These are phyloP conservation scores for Elymus sibiricus DNA, from an alignment of 176 grass and related monocot genomes.

Conservation along the genomic window DNA sequence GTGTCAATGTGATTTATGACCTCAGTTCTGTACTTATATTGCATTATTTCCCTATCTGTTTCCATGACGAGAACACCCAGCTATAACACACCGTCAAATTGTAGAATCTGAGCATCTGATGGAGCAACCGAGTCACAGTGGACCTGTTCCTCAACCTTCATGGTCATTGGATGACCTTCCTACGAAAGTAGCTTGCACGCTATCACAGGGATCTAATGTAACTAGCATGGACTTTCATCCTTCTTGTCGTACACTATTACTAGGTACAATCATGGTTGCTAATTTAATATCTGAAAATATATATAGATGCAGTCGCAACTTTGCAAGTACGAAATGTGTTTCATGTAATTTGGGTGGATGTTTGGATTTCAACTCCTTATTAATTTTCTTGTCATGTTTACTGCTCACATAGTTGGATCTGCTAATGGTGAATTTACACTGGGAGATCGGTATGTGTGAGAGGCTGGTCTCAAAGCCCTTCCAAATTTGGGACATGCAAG, in stretches of 20 bases:
- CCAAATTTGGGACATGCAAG: constrained; percentile 63
- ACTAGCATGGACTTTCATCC: constrained; percentile 99
- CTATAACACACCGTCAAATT: constrained; percentile 88
- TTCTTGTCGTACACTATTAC: constrained; percentile 65
- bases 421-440: constrained; percentile 86
- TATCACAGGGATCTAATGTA: constrained; percentile 77
- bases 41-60: constrained; percentile 31
- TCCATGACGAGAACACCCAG: constrained; percentile 60
- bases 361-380: not conserved
- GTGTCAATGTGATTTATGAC: constrained; percentile 23
- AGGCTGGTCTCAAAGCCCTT: constrained; percentile 74
- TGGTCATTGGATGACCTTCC: constrained; percentile 89
- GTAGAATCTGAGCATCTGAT: constrained; percentile 89
- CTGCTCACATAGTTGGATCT: constrained; percentile 60
- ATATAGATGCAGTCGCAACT: not conserved
- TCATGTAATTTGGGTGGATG: constrained; percentile 6
- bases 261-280: constrained; percentile 50
- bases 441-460: constrained; percentile 69
- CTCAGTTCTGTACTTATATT: constrained; percentile 1
- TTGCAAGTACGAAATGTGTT: not conserved
- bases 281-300: constrained; percentile 6
- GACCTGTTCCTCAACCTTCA: constrained; percentile 56
- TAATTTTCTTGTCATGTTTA: constrained; percentile 13
- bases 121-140: constrained; percentile 67
- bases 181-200: constrained; percentile 61